Conservation (phyloP, 306 rosid genomes). For the Coriaria nepalensis region DNA sequence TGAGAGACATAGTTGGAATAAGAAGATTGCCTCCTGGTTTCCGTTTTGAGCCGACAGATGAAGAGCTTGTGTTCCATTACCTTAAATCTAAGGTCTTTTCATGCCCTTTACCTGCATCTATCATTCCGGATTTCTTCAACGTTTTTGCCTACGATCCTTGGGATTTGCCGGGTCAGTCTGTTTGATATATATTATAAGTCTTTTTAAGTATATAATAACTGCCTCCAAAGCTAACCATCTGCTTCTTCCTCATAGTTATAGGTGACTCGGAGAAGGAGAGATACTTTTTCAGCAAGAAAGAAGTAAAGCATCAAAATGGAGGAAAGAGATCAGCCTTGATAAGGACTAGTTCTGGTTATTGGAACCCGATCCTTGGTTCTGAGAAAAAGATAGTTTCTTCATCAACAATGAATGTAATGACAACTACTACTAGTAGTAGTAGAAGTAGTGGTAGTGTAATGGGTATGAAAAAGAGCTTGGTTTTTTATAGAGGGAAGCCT, state of each 20-base stretch:
- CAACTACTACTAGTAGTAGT: too few relatives aligned
- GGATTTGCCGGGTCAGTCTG: slow-evolving; percentile 58
- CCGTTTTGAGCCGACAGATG: slow-evolving; percentile 91
- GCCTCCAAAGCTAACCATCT: too few relatives aligned
- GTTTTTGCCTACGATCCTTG: slow-evolving; percentile 67
- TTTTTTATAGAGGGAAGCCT: slow-evolving; percentile 46
- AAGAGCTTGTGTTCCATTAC: slow-evolving; percentile 77
- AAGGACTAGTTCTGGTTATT: slow-evolving; percentile 61
- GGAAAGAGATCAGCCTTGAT: slow-evolving; percentile 39
- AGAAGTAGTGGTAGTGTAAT: background rate
- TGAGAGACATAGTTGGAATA: slow-evolving; percentile 32
- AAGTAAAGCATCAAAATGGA: slow-evolving; percentile 37
- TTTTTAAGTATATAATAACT: too few relatives aligned
- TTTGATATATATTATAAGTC: background rate
- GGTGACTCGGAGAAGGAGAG: slow-evolving; percentile 47
- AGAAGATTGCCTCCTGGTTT: slow-evolving; percentile 86
- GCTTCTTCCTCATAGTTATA: slow-evolving; percentile 3
- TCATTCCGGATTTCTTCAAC: slow-evolving; percentile 58
- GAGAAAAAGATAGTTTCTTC: slow-evolving; percentile 49
- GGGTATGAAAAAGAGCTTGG: slow-evolving; percentile 62
- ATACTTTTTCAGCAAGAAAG: slow-evolving; percentile 59
- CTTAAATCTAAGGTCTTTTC: slow-evolving; percentile 62
- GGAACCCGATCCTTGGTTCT: slow-evolving; percentile 63
- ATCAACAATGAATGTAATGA: background rate
- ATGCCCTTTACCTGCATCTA: slow-evolving; percentile 62